Evolutionary conservation across 768 basidiomycete species (phyloP).

Genomic region (Mycena indigotica): DNA sequence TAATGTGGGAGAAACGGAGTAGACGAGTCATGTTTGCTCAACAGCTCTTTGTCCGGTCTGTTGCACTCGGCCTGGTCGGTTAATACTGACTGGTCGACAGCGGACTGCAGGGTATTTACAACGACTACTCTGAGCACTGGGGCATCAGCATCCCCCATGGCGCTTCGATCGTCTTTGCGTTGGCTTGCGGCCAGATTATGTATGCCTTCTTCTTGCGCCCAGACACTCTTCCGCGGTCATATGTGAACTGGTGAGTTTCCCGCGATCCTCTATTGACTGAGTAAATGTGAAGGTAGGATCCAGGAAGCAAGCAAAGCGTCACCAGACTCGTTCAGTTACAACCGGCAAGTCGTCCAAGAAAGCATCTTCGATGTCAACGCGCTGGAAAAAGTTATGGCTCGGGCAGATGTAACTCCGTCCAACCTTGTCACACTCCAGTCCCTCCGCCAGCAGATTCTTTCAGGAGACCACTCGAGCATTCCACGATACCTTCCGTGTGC

Average conservation of each 20-base stretch:
- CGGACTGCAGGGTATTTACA: slow-evolving; percentile 89
- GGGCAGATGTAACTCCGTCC: slow-evolving; percentile 51
- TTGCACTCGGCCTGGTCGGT: slow-evolving; percentile 12
- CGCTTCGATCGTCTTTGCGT: slow-evolving; percentile 75
- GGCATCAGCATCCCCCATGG: slow-evolving; percentile 80
- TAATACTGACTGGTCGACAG: slow-evolving; percentile 43
- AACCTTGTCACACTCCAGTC: slow-evolving; percentile 54
- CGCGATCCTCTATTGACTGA: background rate
- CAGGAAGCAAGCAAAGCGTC: slow-evolving; percentile 67
- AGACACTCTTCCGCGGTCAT: slow-evolving; percentile 81
- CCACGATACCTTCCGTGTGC: slow-evolving; percentile 65
- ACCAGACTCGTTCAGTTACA: slow-evolving; percentile 58
- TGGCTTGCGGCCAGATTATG: slow-evolving; percentile 83
- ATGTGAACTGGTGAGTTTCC: slow-evolving; percentile 65
- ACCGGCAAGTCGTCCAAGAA: slow-evolving; percentile 59
- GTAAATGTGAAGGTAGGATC: slow-evolving; percentile 49
- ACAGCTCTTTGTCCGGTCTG: slow-evolving; percentile 86
- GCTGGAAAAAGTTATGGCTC: slow-evolving; percentile 55
- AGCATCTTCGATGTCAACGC: slow-evolving; percentile 57
- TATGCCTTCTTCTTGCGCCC: slow-evolving; percentile 78
- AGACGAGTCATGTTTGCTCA: slow-evolving; percentile 74
- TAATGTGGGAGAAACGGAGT: slow-evolving; percentile 75
- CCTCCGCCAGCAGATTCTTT: slow-evolving; percentile 40
- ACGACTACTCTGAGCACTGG: slow-evolving; percentile 67
- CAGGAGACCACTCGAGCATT: slow-evolving; percentile 44